Conservation (phyloP, 768 basidiomycete species). For the Cytidiella melzeri region DNA sequence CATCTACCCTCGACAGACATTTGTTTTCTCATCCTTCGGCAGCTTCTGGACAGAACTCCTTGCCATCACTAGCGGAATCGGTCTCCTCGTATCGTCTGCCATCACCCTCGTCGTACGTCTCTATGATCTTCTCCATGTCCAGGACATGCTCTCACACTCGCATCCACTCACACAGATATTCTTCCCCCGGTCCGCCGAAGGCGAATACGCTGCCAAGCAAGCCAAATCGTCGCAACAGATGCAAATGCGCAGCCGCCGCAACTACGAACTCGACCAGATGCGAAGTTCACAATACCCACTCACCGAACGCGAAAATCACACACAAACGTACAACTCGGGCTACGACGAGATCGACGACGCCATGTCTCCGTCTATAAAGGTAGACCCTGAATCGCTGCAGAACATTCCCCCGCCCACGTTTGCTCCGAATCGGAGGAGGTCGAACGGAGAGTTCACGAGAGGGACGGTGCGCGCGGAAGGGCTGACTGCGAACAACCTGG, state of each 20-base stretch:
- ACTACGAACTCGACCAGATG: background rate
- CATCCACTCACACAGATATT: slow-evolving; percentile 49
- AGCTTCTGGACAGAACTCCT: slow-evolving; percentile 47
- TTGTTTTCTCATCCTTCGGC: background rate
- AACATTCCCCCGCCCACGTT: slow-evolving; percentile 10
- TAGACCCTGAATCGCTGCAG: background rate
- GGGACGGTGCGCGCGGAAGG: slow-evolving; percentile 17
- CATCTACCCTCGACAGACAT: background rate
- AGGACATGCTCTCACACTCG: background rate
- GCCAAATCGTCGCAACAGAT: slow-evolving; percentile 15
- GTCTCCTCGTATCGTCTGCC: slow-evolving; percentile 60
- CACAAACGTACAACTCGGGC: slow-evolving; percentile 4
- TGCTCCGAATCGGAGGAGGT: slow-evolving; percentile 23
- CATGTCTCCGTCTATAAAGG: background rate
- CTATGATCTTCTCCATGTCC: background rate
- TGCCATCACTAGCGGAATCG: slow-evolving; percentile 50
- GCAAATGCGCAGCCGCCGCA: slow-evolving; percentile 6
- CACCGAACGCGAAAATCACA: background rate
- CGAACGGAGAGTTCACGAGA: slow-evolving; percentile 14
- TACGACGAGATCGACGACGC: background rate
- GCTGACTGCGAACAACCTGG: slow-evolving; percentile 39
- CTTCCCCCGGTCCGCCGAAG: slow-evolving; percentile 63
- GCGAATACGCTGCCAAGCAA: slow-evolving; percentile 16
- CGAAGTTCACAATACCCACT: background rate
- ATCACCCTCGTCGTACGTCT: slow-evolving; percentile 62